Evolutionary conservation across 148 eudicot species (phyloP).

Genomic region (Rhododendron ferrugineum): DNA sequence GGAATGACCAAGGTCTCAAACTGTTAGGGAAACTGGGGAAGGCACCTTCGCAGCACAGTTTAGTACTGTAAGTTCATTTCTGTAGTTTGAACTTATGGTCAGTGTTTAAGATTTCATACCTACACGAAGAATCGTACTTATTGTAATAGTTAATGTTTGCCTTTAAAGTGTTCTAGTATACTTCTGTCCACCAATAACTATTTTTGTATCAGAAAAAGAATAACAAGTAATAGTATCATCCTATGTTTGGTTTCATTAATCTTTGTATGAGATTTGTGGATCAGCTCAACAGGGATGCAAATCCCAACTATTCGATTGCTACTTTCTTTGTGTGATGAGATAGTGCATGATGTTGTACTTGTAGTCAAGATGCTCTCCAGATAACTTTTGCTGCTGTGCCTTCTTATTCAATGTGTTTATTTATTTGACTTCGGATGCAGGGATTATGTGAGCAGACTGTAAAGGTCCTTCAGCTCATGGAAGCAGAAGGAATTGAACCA

Average conservation of each 20-base stretch:
- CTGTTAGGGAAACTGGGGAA: neutral
- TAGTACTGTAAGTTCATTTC: neutral
- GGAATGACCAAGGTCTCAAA: neutral
- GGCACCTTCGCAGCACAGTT: neutral
- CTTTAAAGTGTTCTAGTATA: neutral
- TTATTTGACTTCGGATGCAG: conserved; percentile 34
- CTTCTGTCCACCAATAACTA: neutral
- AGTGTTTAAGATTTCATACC: neutral
- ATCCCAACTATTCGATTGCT: neutral
- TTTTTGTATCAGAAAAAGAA: neutral
- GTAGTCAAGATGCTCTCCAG: neutral
- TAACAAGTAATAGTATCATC: neutral
- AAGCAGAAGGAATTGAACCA: conserved; percentile 82
- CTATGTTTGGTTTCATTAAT: neutral
- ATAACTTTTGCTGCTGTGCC: neutral
- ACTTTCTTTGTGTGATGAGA: neutral
- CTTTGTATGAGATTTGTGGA: neutral
- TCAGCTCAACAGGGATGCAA: neutral
- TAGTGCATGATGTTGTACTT: conserved; percentile 1
- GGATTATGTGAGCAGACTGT: conserved; percentile 91
- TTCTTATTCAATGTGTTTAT: neutral
- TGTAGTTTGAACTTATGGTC: neutral
- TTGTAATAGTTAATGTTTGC: neutral
- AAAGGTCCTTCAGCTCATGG: conserved; percentile 89
- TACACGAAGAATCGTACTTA: neutral